Base-by-base conservation (phyloP, 108 stramenopile genomes). In the Skeletonema grethae region DNA sequence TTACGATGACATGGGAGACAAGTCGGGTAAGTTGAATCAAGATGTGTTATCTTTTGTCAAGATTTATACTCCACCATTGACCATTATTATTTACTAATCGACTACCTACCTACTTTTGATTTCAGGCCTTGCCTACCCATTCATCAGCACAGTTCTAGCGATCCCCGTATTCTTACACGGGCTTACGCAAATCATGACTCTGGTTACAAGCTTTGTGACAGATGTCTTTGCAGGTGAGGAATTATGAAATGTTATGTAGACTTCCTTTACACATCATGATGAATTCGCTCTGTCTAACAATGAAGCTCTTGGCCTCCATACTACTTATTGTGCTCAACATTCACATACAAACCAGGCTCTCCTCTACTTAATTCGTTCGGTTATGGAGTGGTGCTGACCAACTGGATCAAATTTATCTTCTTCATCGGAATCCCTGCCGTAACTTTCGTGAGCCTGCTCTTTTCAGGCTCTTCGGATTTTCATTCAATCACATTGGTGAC, bases 141-240 rank as follows among this genome's bases (percentile, higher is more conserved):
- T 70, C 0, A 4, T 63, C 13, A 41, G 62, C 20, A 63, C 63
- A 0, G 4, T 70, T 25, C 18, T 70, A 12, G 28, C 69, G 15
- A 12, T 70, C 9, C 61, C 60, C 12, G 61, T 70, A 39, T 62
- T 70, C 13, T 35, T 70, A 25, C 36, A 70, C 30, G 69, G 62
- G 22, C 55, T 70, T 15, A 46, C 39, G 8, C 25, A 63, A 22
- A 9, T 62, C 4, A 25, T 70, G 38, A 28, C 55, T 20, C 38
- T 70, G 13, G 31, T 16, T 22, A 63, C 39, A 16, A 35, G 69
- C 39, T 70, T 70, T 29, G 69, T 70, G 22, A 12, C 61, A 20
- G 69, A 70, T 50, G 63, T 63, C 18, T 63, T 41, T 10, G 41
- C 41, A 15, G 41, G 41, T 43, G 41, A 43, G 41, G 41, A 43